Conservation (phyloP, 495 filamentous ascomycete genomes). For the Neurospora pannonica region DNA sequence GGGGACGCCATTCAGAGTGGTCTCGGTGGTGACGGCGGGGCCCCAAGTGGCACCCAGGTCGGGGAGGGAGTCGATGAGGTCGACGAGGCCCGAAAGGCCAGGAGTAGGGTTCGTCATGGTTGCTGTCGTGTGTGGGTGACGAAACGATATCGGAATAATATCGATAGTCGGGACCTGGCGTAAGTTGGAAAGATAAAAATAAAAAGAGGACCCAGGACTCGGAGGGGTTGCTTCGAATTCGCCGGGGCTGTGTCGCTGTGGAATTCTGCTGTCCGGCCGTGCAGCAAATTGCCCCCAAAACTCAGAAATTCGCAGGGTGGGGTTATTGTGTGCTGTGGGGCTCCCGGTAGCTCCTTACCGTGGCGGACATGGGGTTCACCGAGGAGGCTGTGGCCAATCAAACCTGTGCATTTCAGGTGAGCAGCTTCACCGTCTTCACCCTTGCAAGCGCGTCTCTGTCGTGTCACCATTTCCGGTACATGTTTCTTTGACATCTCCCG, state of each 20-base stretch:
- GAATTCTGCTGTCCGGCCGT: neutral
- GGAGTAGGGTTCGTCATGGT: conserved; percentile 18
- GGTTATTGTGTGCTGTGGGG: conserved; percentile 18
- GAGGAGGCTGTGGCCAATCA: neutral
- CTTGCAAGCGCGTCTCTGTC: neutral
- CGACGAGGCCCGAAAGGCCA: conserved; percentile 33
- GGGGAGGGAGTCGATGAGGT: conserved; percentile 49
- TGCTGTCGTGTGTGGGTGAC: neutral
- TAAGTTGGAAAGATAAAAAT: neutral
- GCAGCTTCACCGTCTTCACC: neutral
- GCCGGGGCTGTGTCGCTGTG: neutral
- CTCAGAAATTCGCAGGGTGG: conserved; percentile 19
- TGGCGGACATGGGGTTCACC: neutral
- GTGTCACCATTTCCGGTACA: neutral
- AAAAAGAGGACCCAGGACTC: neutral
- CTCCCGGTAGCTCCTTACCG: neutral
- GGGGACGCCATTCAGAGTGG: conserved; percentile 84
- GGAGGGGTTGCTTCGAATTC: neutral
- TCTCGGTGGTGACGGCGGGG: conserved; percentile 68
- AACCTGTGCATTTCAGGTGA: neutral
- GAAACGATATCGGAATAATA: neutral
- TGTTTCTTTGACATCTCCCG: neutral
- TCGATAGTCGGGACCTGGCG: neutral
- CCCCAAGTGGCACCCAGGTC: conserved; percentile 70
- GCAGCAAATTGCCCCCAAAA: conserved; percentile 9